A percentile compares a stretch with the other conserved stretches of the same genome.
Evolutionary conservation across 208 protist genomes (phyloP).

Genomic region (Leishmania tropica): DNA sequence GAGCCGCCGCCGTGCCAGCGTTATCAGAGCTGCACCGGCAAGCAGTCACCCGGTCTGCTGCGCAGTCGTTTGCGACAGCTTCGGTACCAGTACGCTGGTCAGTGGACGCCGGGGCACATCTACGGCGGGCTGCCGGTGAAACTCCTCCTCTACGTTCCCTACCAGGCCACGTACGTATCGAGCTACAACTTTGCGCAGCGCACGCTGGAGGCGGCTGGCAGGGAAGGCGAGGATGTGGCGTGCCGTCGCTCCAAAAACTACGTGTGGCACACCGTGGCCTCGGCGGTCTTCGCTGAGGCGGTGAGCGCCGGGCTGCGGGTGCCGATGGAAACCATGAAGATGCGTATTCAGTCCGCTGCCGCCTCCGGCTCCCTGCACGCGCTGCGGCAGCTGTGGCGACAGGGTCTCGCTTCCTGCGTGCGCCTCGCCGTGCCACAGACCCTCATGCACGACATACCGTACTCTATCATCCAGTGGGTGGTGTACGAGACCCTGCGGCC

Average conservation of each 20-base stretch:
- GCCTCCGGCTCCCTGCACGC: slow-evolving; percentile 49
- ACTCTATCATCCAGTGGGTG: slow-evolving; percentile 79
- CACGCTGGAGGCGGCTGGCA: slow-evolving; percentile 16
- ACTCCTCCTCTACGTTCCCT: slow-evolving; percentile 75
- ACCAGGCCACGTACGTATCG: slow-evolving; percentile 75
- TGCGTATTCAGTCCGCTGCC: slow-evolving; percentile 69
- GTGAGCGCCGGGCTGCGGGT: slow-evolving; percentile 63
- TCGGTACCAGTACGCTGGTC: slow-evolving; percentile 52
- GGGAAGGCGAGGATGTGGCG: not conserved
- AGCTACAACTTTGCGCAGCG: slow-evolving; percentile 52
- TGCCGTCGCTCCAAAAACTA: slow-evolving; percentile 2
- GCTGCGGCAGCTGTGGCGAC: slow-evolving; percentile 43
- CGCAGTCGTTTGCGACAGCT: slow-evolving; percentile 22
- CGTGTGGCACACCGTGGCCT: slow-evolving; percentile 43
- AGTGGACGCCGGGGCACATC: slow-evolving; percentile 63
- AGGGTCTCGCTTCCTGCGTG: slow-evolving; percentile 45
- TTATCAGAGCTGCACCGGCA: not conserved
- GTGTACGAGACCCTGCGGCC: slow-evolving; percentile 76
- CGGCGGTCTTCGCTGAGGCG: slow-evolving; percentile 63
- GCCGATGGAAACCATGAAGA: slow-evolving; percentile 89
- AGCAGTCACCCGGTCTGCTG: not conserved
- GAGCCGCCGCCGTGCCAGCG: not conserved
- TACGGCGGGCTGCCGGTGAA: slow-evolving; percentile 81
- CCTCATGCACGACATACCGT: slow-evolving; percentile 81
- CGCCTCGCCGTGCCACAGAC: slow-evolving; percentile 71